These are phyloP conservation scores for Solanum phureja DNA, from an alignment of 257 asterid species.

Conservation along the genomic window DNA sequence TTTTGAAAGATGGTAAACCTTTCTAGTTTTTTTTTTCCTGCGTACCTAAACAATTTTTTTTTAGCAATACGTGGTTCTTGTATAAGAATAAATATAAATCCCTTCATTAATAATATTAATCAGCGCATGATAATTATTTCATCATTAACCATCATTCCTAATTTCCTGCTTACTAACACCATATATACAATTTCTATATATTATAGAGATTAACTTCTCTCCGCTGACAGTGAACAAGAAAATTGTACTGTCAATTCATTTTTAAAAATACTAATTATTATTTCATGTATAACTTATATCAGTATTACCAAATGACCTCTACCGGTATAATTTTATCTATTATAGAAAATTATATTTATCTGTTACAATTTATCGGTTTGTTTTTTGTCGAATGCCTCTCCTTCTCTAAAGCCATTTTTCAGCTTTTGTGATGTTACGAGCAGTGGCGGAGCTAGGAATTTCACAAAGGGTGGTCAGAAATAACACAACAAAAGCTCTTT, in stretches of 20 bases:
- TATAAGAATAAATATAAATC: not conserved
- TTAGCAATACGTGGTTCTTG: not conserved
- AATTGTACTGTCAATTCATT: no score
- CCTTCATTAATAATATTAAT: not conserved
- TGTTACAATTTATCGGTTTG: not conserved
- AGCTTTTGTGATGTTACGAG: not conserved
- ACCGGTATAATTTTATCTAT: not conserved
- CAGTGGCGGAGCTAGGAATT: no score
- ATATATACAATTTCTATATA: no score
- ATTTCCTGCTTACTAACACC: no score
- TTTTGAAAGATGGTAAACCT: not conserved
- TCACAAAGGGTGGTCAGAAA: no score
- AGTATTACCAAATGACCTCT: not conserved
- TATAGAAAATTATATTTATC: not conserved
- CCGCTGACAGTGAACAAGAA: no score
- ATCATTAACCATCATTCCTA: not conserved
- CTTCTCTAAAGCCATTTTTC: not conserved
- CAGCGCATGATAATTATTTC: not conserved
- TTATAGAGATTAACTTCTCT: no score
- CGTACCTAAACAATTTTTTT: no score
- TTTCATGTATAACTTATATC: not conserved
- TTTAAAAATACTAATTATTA: not conserved
- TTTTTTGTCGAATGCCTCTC: not conserved
- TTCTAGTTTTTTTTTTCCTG: not conserved
- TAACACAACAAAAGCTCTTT: no score